Base-by-base conservation (phyloP, 2,329 filamentous ascomycete genomes). In the Rosellinia necatrix region DNA sequence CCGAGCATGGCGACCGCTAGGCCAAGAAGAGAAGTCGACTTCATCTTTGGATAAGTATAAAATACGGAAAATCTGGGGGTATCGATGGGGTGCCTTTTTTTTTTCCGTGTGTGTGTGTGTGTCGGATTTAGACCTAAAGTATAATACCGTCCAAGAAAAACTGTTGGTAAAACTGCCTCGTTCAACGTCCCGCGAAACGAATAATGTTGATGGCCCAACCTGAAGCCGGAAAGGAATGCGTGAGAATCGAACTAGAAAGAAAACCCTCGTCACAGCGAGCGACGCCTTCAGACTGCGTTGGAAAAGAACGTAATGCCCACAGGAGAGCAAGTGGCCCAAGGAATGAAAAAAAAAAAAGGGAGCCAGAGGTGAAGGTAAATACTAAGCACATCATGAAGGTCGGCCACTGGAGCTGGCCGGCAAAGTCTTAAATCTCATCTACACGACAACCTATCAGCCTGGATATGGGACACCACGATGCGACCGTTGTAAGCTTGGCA, bases 1-100 rank as follows among this genome's bases (percentile, higher is more conserved):
- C 69, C 29, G 71, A 53, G 27, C 8, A 54, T 37, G 46, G 42
- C 49, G 47, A 49, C 37, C 34, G 32, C 38, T 32, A 59, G 32
- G 38, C 53, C 34, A n/a, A 56, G 13, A 34, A 53, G 32, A 2
- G 38, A 46, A 25, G 64, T 49, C 34, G 66, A 75, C 72, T 76
- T 79, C 55, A 66, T 74, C 70, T 44, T 55, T 52, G 46, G 17
- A 4, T 9, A 19, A 49, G 29, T 24, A 21, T 3, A 6, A 3
- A 9, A 12, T 30, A n/a, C n/a, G 21, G 10, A 27, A 25, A n/a
- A 10, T 29, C 4, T n/a, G n/a, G n/a, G n/a, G n/a, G n/a, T n/a
- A n/a, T n/a, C n/a, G n/a, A n/a, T n/a, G n/a, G n/a, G n/a, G n/a
- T n/a, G n/a, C n/a, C n/a, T n/a, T n/a, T n/a, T n/a, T n/a, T n/a